phyloP scores from a whole-genome alignment of 148 eudicot species.

The Cornus florida region DNA sequence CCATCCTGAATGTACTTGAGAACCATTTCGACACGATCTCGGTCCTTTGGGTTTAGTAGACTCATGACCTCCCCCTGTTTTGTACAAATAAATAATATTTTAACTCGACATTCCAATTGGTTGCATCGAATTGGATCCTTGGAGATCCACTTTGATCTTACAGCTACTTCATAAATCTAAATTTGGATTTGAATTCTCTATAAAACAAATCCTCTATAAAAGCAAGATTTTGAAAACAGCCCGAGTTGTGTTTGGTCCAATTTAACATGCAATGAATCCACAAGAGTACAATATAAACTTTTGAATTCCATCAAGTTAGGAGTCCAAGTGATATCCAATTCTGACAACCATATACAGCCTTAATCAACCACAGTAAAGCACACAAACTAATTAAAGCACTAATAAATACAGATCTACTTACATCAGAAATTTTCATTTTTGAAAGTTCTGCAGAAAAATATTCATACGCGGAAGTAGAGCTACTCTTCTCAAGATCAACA shows the following conservation, averaged over 20 bases:
- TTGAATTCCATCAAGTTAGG: background rate
- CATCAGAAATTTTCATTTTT: slow-evolving; percentile 28
- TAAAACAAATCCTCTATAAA: background rate
- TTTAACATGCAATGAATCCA: background rate
- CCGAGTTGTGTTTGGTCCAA: background rate
- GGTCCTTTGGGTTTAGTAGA: slow-evolving; percentile 46
- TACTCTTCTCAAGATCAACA: slow-evolving; percentile 66
- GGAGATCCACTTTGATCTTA: background rate
- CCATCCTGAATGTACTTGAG: slow-evolving; percentile 73
- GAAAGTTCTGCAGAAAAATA: slow-evolving; percentile 50
- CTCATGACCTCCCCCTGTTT: slow-evolving; percentile 38
- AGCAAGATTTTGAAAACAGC: background rate
- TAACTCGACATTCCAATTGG: too few relatives aligned
- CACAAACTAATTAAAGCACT: background rate
- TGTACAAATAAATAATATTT: slow-evolving; percentile 10
- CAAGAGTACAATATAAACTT: background rate
- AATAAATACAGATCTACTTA: slow-evolving; percentile 26
- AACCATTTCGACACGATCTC: slow-evolving; percentile 51
- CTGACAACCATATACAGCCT: background rate
- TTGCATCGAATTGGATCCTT: too few relatives aligned
- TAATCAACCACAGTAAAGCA: background rate
- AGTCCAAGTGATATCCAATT: background rate
- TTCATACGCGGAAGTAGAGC: slow-evolving; percentile 72
- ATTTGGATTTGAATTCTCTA: background rate
- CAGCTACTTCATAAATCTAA: background rate